Percentiles rank a stretch among this genome's conserved stretches.
These are phyloP conservation scores for Zygnema cylindricum DNA, from an alignment of 139 green algal species.

Conservation along the genomic window DNA sequence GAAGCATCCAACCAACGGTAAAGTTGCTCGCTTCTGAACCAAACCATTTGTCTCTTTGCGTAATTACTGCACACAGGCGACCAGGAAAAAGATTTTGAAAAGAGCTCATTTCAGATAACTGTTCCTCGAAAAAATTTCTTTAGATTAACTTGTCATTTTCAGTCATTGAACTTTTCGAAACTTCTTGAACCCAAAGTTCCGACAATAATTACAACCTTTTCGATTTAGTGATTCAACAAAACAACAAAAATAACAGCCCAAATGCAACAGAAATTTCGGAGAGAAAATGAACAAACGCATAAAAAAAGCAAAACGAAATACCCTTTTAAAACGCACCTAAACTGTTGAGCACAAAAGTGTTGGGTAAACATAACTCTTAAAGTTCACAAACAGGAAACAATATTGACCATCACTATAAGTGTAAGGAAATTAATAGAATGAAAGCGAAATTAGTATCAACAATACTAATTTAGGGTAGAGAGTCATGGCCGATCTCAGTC, in stretches of 20 bases:
- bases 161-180: no score
- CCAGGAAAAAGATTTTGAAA: neutral
- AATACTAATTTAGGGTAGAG: no score
- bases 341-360: neutral
- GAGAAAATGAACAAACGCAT: neutral
- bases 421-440: neutral
- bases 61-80: slow-evolving; percentile 19
- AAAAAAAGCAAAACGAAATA: neutral
- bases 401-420: no score
- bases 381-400: no score
- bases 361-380: neutral
- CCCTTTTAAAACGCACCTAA: no score
- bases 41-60: slow-evolving; percentile 48
- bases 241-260: neutral
- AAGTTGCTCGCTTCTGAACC: slow-evolving; percentile 42
- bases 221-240: neutral
- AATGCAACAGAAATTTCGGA: neutral
- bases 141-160: no score
- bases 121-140: no score
- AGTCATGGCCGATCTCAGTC: no score
- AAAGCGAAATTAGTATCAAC: no score
- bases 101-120: no score
- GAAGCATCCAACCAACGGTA: slow-evolving; percentile 49
- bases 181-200: no score
- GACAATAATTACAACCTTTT: no score